Conservation (phyloP, 768 basidiomycete species). For the Boletellus sp. region DNA sequence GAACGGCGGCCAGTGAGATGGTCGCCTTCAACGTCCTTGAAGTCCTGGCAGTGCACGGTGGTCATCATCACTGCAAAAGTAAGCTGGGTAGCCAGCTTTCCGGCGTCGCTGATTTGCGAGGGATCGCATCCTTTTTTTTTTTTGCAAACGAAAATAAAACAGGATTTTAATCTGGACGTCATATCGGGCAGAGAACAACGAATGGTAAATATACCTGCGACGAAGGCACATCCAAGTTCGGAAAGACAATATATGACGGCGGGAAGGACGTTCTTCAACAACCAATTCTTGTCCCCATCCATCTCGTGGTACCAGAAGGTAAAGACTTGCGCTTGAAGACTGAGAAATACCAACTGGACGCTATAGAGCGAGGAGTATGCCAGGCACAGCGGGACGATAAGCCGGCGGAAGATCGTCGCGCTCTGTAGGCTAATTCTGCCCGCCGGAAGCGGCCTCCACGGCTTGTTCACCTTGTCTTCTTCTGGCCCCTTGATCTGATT, state of each 20-base stretch:
- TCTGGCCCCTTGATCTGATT: constrained; percentile 41
- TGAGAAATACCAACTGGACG: constrained; percentile 28
- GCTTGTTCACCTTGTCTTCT: constrained; percentile 45
- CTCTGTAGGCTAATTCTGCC: constrained; percentile 36
- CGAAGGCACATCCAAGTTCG: constrained; percentile 37
- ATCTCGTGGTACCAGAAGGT: constrained; percentile 39
- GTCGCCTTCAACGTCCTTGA: constrained; percentile 44
- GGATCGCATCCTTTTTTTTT: constrained; percentile 11
- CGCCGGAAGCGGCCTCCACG: constrained; percentile 43
- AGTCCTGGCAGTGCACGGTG: constrained; percentile 49
- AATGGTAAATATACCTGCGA: constrained; percentile 29
- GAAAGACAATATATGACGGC: constrained; percentile 36
- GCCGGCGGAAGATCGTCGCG: constrained; percentile 37
- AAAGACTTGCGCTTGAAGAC: constrained; percentile 31
- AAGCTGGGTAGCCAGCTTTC: constrained; percentile 31
- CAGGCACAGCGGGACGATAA: constrained; percentile 34
- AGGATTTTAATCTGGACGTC: background rate
- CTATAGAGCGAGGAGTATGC: constrained; percentile 33
- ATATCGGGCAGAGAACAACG: background rate
- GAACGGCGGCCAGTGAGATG: constrained; percentile 37
- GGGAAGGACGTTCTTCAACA: constrained; percentile 37
- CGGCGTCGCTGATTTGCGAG: constrained; percentile 25
- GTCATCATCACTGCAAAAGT: constrained; percentile 40
- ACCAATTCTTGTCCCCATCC: constrained; percentile 35
- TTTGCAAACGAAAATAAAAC: no score